A percentile compares a stretch with the other conserved stretches of the same genome.
Evolutionary conservation across 73 alveolate genomes (phyloP).

Genomic region (Tetrahymena thermophila): DNA sequence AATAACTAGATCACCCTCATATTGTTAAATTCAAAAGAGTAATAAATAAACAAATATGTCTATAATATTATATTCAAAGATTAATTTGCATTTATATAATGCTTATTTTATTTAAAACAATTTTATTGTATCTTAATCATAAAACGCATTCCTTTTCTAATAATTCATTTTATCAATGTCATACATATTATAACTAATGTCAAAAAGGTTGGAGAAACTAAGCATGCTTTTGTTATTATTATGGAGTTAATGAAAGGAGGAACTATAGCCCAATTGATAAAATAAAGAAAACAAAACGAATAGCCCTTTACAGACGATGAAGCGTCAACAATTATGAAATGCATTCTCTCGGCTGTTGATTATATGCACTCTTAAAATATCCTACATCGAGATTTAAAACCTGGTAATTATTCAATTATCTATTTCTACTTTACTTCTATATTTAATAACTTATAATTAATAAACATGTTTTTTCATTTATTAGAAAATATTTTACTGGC

Average conservation of each 20-base stretch:
- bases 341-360: background rate
- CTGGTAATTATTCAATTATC: background rate
- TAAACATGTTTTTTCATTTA: background rate
- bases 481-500: slow-evolving; percentile 28
- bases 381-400: background rate
- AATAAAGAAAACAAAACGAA: background rate
- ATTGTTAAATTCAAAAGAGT: background rate
- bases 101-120: background rate
- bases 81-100: too few species aligned
- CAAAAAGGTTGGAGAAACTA: background rate
- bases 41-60: background rate
- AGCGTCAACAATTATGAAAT: background rate
- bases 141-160: background rate
- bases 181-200: too few species aligned
- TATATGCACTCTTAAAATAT: background rate
- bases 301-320: background rate
- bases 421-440: background rate
- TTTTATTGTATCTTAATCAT: background rate
- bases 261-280: background rate
- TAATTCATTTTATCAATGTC: too few species aligned
- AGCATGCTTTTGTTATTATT: background rate
- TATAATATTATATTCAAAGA: background rate
- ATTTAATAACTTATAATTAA: background rate
- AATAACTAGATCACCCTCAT: background rate
- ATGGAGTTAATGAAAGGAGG: background rate